Conservation (phyloP, 2,329 filamentous ascomycete species). For the Rachicladosporium sp. region DNA sequence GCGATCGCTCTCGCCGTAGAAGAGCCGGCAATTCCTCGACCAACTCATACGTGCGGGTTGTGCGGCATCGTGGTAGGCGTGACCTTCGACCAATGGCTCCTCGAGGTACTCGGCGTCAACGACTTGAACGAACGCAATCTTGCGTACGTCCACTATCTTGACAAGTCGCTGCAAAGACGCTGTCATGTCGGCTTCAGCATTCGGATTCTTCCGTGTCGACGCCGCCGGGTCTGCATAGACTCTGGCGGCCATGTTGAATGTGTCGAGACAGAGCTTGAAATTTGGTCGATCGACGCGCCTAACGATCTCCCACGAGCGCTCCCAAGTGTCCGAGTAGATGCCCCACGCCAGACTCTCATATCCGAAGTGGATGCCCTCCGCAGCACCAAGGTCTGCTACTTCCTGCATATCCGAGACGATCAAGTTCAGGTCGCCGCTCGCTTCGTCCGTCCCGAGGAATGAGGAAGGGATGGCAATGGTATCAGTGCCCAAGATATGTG, state of each 20-base stretch:
- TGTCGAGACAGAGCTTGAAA: constrained; percentile 67
- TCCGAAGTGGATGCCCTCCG: constrained; percentile 50
- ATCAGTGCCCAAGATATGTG: constrained; percentile 52
- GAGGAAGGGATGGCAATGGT: constrained; percentile 63
- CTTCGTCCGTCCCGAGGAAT: constrained; percentile 46
- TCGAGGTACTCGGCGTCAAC: constrained; percentile 58
- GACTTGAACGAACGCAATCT: constrained; percentile 65
- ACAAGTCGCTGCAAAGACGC: constrained; percentile 45
- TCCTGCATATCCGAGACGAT: constrained; percentile 51
- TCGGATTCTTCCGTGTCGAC: constrained; percentile 36
- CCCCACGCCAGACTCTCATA: constrained; percentile 67
- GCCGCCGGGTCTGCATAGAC: constrained; percentile 58
- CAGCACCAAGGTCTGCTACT: constrained; percentile 54
- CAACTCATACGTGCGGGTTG: constrained; percentile 64
- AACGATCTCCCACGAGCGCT: constrained; percentile 57
- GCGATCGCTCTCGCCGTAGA: constrained; percentile 48
- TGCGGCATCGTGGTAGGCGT: constrained; percentile 45
- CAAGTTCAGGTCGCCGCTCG: constrained; percentile 40
- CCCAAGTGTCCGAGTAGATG: constrained; percentile 59
- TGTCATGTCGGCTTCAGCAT: constrained; percentile 44
- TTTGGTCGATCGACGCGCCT: constrained; percentile 53
- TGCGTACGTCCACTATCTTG: constrained; percentile 44
- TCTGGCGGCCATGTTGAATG: constrained; percentile 62
- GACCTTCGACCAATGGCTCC: constrained; percentile 43
- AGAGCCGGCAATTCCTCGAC: constrained; percentile 62